Evolutionary conservation across 352 stramenopile species (phyloP).

Genomic region (Phytopythium vexans): DNA sequence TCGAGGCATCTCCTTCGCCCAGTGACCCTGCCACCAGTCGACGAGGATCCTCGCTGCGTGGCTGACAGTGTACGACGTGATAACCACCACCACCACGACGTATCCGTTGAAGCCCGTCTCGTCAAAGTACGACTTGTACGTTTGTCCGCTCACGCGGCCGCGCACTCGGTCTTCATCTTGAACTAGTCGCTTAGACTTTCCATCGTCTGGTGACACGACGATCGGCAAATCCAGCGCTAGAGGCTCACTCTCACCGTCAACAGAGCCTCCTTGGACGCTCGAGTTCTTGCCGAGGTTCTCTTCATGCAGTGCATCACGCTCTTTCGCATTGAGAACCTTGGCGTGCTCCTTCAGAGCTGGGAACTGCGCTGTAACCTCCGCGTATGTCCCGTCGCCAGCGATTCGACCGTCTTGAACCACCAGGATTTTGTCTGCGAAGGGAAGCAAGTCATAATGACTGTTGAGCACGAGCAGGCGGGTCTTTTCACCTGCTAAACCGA

Average conservation of each 20-base stretch:
- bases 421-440: constrained; percentile 43
- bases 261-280: too few species aligned
- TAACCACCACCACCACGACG: constrained; percentile 17
- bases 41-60: constrained; percentile 3
- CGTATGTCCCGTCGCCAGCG: constrained; percentile 66
- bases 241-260: too few species aligned
- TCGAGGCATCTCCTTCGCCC: constrained; percentile 9
- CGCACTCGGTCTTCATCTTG: constrained; percentile 22
- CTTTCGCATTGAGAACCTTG: not conserved
- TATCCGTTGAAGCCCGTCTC: constrained; percentile 24
- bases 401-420: constrained; percentile 68
- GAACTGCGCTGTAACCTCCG: constrained; percentile 42
- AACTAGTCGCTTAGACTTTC: constrained; percentile 7
- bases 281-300: too few species aligned
- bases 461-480: constrained; percentile 93
- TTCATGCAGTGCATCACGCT: not conserved
- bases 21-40: constrained; percentile 14
- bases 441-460: constrained; percentile 84
- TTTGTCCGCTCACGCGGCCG: constrained; percentile 20
- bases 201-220: too few species aligned
- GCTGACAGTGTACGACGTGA: constrained; percentile 10
- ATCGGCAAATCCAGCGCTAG: too few species aligned
- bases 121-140: constrained; percentile 33
- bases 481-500: constrained; percentile 38
- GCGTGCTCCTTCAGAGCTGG: constrained; percentile 11